Evolutionary conservation across 306 rosid genomes (phyloP), one percentile per base, ranked within the genome.

Genomic region (Dryas alaskensis): DNA sequence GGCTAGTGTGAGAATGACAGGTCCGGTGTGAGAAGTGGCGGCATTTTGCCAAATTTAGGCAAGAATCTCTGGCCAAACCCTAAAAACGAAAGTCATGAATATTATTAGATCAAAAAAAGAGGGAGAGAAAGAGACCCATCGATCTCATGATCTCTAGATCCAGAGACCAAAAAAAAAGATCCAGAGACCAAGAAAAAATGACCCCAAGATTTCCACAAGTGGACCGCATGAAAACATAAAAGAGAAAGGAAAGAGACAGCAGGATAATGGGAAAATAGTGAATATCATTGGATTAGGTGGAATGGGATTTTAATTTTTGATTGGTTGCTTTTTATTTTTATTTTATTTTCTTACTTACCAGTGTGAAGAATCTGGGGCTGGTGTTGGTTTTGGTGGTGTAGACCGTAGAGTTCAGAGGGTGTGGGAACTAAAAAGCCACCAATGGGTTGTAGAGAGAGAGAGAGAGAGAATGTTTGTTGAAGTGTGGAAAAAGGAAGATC

Each of bases 1-100:
- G 10, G 10, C 51, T 72, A 42, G 49, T 72, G 46, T n/a, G 83
- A 75, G 78, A 58, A 70, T 72, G 78, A 73, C 79, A 65, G 60
- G 4, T 46, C 70, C 8, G 12, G 67, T 53, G 51, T 22, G 46
- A 75, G 17, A 76, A 52, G 54, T 69, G 85, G 72, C 79, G 78
- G 73, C 61, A 74, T 75, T 80, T 84, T 73, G 81, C 86, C 79
- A 80, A 84, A 83, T 84, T 83, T 83, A 73, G 89, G 43, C 40
- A 60, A 72, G 67, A 75, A 78, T 71, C 72, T 74, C 8, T 42
- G 10, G 3, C 48, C 60, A 78, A 78, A 80, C 78, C 72, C 83
- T 76, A 71, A 59, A 72, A 25, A 19, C 46, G 10, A 46, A 65
- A 22, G n/a, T 7, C 2, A 49, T 1, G 52, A 51, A 3, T 2